phyloP scores from a whole-genome alignment of 495 filamentous ascomycete species.

The Lentithecium fluviatile region DNA sequence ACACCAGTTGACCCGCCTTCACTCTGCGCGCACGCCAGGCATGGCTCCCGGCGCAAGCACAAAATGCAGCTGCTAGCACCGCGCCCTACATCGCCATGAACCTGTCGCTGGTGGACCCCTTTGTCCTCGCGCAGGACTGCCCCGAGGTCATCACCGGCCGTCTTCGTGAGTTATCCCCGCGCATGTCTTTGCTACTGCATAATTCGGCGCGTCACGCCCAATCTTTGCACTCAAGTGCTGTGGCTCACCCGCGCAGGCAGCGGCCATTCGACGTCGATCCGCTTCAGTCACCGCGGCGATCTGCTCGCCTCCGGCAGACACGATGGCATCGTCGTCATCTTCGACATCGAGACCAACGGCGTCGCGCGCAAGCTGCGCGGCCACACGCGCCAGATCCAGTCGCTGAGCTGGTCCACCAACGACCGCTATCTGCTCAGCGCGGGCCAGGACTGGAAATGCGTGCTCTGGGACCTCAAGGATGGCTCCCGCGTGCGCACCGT shows the following conservation, averaged over 20 bases:
- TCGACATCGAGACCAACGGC: constrained; percentile 94
- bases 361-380: constrained; percentile 89
- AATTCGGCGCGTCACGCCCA: neutral
- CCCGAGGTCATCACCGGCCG: constrained; percentile 84
- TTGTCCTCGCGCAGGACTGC: constrained; percentile 89
- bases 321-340: constrained; percentile 91
- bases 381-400: constrained; percentile 87
- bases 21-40: no score
- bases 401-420: constrained; percentile 86
- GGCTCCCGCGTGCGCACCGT: constrained; percentile 67
- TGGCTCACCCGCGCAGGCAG: constrained; percentile 48
- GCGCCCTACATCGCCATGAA: constrained; percentile 57
- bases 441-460: constrained; percentile 93
- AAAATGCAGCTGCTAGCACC: constrained; percentile 2
- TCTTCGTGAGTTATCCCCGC: constrained; percentile 62
- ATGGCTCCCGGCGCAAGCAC: neutral
- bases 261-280: constrained; percentile 67
- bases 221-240: no score
- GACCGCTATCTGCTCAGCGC: constrained; percentile 90
- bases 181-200: neutral
- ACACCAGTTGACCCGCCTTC: no score
- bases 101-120: constrained; percentile 74
- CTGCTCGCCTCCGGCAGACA: constrained; percentile 88
- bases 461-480: constrained; percentile 88
- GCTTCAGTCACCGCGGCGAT: constrained; percentile 92